These are phyloP conservation scores for Nicotiana sylvestris DNA, from an alignment of 257 asterid species.

Conservation along the genomic window DNA sequence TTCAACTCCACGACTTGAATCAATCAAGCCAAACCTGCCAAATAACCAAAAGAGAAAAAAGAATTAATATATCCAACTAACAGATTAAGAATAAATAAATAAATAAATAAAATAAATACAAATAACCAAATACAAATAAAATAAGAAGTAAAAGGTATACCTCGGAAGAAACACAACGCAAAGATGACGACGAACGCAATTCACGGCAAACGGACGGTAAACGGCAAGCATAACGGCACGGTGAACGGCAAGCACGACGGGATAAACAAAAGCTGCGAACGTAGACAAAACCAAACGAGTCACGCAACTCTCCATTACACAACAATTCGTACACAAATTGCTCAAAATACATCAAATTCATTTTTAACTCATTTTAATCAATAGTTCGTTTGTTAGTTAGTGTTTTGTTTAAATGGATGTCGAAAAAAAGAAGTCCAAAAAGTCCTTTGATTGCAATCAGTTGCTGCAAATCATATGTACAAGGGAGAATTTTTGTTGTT, in stretches of 20 bases:
- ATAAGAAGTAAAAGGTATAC: slow-evolving; percentile 5
- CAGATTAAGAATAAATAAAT: not conserved
- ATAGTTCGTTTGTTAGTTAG: not conserved
- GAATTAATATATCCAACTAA: not conserved
- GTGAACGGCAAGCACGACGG: not conserved
- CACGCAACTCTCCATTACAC: not conserved
- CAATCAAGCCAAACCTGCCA: not conserved
- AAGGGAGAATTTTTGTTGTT: slow-evolving; percentile 8
- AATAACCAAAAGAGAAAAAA: not conserved
- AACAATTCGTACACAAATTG: not conserved
- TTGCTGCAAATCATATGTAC: slow-evolving; percentile 24
- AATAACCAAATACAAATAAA: not conserved
- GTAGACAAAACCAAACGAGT: slow-evolving; percentile 10
- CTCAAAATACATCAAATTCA: not conserved
- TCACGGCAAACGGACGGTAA: not conserved
- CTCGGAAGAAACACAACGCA: slow-evolving; percentile 20
- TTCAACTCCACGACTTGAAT: not conserved
- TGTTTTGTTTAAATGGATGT: not conserved
- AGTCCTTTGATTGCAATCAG: slow-evolving; percentile 23
- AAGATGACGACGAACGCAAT: not conserved
- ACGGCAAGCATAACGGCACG: not conserved
- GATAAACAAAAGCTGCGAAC: not conserved
- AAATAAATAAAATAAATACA: not conserved
- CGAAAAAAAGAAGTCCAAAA: slow-evolving; percentile 4
- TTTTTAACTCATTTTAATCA: not conserved